Base-by-base conservation (phyloP, 73 alveolate genomes). In the Symbiodinium natans region DNA sequence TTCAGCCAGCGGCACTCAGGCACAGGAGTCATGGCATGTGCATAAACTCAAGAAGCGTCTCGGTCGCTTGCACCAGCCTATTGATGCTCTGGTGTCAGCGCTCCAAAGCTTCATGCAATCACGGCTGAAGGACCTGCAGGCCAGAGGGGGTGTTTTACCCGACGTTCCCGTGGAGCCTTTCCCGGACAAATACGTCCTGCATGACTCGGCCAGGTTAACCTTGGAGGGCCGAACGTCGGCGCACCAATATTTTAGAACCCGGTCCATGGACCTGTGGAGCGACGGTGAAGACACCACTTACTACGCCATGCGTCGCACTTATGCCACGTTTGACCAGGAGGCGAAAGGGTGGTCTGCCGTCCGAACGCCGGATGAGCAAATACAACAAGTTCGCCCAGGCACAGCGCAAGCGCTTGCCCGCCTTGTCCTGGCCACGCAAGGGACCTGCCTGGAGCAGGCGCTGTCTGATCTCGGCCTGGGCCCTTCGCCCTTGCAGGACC, bases 1-100 rank as follows among this genome's bases (percentile, higher is more conserved):
- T 43, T 86, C 93, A 2, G 93, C 93, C 80, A 41, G 80, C 33
- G 93, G 93, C n/a, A 84, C 93, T 41, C 93, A 84, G 27, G 93
- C 93, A 39, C 59, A 86, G 63, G 93, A 86, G 40, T 52, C 93
- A 38, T 52, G 83, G 83, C 93, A 31, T 56, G 38, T 56, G 52
- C 56, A 31, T 40, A 52, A 46, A 11, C 41, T 46, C 56, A 86
- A 86, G 56, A 52, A 31, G 23, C 33, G 7, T 63, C n/a, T 86
- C 25, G 27, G 31, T 31, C 4, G 1, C 56, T 39, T 86, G 41
- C 33, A 19, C n/a, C 10, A 31, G 1, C 34, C 33, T 9, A 31
- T 85, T 25, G 13, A 80, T 6, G 33, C 2, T 6, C 39, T 43
- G 6, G 40, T 13, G 7, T 11, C 29, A 10, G 3, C 11, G 41